Percentiles rank a stretch among this genome's conserved stretches.
phyloP scores from a whole-genome alignment of 768 basidiomycete species.

The Phaffia australis region DNA sequence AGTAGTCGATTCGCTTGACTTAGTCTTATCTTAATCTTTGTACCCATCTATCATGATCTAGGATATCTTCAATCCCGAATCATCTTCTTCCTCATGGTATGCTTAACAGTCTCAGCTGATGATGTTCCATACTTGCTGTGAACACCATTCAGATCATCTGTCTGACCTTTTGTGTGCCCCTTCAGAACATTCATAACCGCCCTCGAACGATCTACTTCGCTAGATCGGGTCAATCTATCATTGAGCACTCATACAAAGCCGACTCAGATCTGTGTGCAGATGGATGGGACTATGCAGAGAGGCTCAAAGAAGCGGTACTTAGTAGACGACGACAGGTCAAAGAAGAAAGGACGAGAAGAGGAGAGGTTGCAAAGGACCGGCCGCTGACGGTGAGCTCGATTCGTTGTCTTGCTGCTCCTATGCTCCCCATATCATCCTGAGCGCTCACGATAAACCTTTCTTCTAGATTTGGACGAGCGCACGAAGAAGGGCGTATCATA shows the following conservation, averaged over 20 bases:
- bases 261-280: constrained; percentile 91
- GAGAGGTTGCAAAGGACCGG: constrained; percentile 44
- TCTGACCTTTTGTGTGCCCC: neutral
- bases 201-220: constrained; percentile 94
- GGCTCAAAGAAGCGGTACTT: constrained; percentile 77
- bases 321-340: constrained; percentile 66
- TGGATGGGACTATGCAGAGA: constrained; percentile 90
- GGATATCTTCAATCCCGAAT: constrained; percentile 62
- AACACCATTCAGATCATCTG: neutral
- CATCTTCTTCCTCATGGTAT: constrained; percentile 87
- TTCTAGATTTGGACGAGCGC: constrained; percentile 92
- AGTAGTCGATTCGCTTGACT: neutral
- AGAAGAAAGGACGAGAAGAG: constrained; percentile 46
- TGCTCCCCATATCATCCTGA: neutral
- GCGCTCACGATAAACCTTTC: neutral
- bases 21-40: neutral
- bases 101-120: neutral
- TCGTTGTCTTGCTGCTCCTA: neutral
- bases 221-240: constrained; percentile 89
- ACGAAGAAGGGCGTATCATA: constrained; percentile 81
- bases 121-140: neutral
- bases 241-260: constrained; percentile 97
- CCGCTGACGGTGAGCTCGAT: constrained; percentile 35
- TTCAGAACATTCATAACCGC: constrained; percentile 76
- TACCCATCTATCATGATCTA: constrained; percentile 15